Conservation (phyloP, 495 filamentous ascomycete genomes). For the Neurospora tetrasperma region DNA sequence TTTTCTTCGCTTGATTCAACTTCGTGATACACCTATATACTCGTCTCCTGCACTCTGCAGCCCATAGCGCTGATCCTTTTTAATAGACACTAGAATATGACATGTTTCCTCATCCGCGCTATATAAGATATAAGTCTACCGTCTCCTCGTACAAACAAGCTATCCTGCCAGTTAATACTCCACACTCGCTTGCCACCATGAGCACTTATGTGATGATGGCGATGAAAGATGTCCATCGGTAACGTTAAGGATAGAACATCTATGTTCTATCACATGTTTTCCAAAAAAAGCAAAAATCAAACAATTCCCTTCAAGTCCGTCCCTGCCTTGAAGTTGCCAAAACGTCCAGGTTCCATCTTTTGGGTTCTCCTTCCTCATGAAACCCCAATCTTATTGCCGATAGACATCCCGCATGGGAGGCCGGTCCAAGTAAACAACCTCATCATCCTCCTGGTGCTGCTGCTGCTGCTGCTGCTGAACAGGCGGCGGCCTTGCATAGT, state of each 20-base stretch:
- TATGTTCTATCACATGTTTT: background rate
- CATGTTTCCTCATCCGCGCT: background rate
- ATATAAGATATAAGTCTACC: background rate
- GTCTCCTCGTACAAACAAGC: background rate
- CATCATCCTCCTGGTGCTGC: slow-evolving; percentile 23
- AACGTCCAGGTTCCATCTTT: background rate
- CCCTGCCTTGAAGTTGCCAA: background rate
- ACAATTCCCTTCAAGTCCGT: background rate
- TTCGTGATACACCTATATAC: background rate
- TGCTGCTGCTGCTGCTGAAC: background rate
- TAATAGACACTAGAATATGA: background rate
- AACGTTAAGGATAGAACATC: background rate
- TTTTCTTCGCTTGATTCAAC: background rate
- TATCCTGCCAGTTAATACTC: background rate
- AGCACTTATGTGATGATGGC: background rate
- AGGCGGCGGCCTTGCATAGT: slow-evolving; percentile 14
- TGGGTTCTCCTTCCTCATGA: background rate
- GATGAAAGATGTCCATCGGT: background rate
- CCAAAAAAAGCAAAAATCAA: background rate
- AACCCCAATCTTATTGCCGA: slow-evolving; percentile 3
- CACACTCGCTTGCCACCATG: background rate
- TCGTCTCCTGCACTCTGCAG: background rate
- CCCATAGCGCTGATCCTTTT: no score
- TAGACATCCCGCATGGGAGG: slow-evolving; percentile 27
- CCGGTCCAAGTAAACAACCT: slow-evolving; percentile 38